Base-by-base conservation (phyloP, 179 eudicot genomes). In the Beta macrorhiza region DNA sequence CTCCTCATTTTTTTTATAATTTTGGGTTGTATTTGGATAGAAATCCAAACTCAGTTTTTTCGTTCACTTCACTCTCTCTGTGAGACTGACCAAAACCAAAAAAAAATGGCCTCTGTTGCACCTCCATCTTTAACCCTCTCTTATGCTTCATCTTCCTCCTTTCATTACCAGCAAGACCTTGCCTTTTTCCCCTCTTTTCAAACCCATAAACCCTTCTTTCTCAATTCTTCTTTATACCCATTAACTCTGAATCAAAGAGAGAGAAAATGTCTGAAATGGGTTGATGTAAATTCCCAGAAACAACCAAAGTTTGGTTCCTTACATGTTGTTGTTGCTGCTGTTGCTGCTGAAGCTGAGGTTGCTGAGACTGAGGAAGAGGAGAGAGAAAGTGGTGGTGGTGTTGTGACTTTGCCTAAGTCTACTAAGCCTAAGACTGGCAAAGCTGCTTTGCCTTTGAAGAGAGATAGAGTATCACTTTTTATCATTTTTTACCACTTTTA, bases 391-490 rank as follows among this genome's bases (percentile, higher is more conserved):
- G 88, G 63, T 9, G 88, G 20, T 79, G 89, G 78, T 42, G 71
- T 75, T 67, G 86, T 78, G 0, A 80, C 86, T 19, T 78, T 62
- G 55, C 51, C 86, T 8, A 9, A 4, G 44, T 44, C 75, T 4
- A 10, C 89, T 5, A 92, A 89, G 88, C 94, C 94, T 29, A 92
- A 92, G 90, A 93, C 82, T 81, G 98, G 98, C 77, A 94, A 94
- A 79, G 98, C 98, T 87, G 93, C 95, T 4, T 88, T 94, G 88
- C 92, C 88, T 69, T 86, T 89, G 81, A 92, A 91, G 86, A 89
- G 95, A 77, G 97, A 94, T 74, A 89, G 98, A 73, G 98, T 94
- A 93, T 88, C 80, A 74, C 51, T 78, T 0, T 67, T 80, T 55
- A 71, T 67, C 58, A 58, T 45, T 55, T 72, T 62, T 10, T 57